Evolutionary conservation across 441 rosid genomes (phyloP), one percentile per base, ranked within the genome.

Genomic region (Isatis lusitanica): DNA sequence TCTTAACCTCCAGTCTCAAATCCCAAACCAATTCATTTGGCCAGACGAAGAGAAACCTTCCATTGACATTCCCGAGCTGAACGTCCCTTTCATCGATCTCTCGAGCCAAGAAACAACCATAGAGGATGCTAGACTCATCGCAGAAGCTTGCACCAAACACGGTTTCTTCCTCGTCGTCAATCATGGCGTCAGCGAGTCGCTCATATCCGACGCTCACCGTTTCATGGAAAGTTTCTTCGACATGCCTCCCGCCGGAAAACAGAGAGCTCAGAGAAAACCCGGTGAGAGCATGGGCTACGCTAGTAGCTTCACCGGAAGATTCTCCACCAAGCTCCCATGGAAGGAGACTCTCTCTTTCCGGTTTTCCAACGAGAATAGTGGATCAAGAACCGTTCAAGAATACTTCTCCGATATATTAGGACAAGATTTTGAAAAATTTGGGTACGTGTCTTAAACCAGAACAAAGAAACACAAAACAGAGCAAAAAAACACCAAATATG

Each of bases 121-220:
- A 1, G 81, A 48, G 9, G 90, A 90, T 5, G 72, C 79, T 6
- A 80, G 66, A 66, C 79, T 87, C 28, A 73, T 85, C 42, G 53
- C 82, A 61, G 63, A 53, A 18, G 92, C 94, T 13, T 88, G 97
- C 80, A 55, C 55, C 36, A 84, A 47, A 61, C 92, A 90, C 21
- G 97, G 97, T 21, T 87, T 86, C 83, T 90, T 90, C 66, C 90
- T 85, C 48, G 91, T 90, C 6, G 82, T 76, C 26, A 88, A 85
- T 71, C 97, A 90, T 21, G 97, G 92, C 0, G 82, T 90, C 11
- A 87, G 85, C 40, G 70, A 71, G 7, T 73, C 72, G 5, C 88
- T 90, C 51, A 66, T 88, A 21, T 40, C 48, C 1, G 80, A 81
- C 8, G 94, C 92, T 1, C 64, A 86, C 12, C 69, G 74, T 6